A percentile compares a stretch with the other conserved stretches of the same genome.
Evolutionary conservation across 371 early-diverging fungal genomes (phyloP).

Genomic region (Mucor velutinosus): DNA sequence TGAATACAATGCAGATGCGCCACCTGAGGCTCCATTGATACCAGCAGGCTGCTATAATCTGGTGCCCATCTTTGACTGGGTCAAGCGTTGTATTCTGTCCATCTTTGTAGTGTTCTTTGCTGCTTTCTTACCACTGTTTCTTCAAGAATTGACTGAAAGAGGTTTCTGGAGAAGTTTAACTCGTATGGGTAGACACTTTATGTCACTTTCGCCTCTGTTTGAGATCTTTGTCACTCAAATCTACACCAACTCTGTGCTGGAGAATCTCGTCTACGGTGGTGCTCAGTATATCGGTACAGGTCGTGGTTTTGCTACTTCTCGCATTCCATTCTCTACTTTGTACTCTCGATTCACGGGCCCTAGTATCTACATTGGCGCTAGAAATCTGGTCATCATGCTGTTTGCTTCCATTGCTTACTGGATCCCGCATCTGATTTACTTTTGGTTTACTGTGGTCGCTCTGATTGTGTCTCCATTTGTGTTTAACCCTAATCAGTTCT

Average conservation of each 20-base stretch:
- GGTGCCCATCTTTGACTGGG: conserved; percentile 80
- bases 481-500: conserved; percentile 86
- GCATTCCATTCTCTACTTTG: conserved; percentile 75
- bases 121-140: conserved; percentile 83
- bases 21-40: conserved; percentile 47
- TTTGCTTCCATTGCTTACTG: conserved; percentile 75
- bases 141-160: conserved; percentile 86
- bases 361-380: conserved; percentile 79
- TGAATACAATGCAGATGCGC: conserved; percentile 53
- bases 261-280: conserved; percentile 83
- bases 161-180: conserved; percentile 77
- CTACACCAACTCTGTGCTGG: conserved; percentile 81
- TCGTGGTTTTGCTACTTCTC: conserved; percentile 90
- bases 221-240: conserved; percentile 92
- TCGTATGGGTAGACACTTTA: conserved; percentile 80
- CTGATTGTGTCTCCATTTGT: conserved; percentile 78
- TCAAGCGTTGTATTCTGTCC: conserved; percentile 78
- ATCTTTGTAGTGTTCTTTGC: conserved; percentile 81
- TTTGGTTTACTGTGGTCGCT: conserved; percentile 84
- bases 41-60: conserved; percentile 74
- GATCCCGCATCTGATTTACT: conserved; percentile 79
- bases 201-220: conserved; percentile 85
- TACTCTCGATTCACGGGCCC: conserved; percentile 81
- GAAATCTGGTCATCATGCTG: conserved; percentile 70
- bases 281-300: conserved; percentile 91